phyloP scores from a whole-genome alignment of 495 filamentous ascomycete species.

The Choiromyces venosus region DNA sequence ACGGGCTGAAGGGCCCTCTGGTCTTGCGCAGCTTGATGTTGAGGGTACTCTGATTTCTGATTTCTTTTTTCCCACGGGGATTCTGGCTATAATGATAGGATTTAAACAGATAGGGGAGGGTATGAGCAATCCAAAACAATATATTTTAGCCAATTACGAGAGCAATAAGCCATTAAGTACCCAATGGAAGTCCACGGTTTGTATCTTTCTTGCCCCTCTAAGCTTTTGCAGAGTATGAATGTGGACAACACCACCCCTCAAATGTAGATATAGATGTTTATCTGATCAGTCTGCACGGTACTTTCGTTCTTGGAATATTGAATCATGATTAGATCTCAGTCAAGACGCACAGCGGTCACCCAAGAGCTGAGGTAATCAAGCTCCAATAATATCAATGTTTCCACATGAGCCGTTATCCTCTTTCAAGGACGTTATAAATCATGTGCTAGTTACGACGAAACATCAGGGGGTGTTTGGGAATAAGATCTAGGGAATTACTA shows the following conservation, averaged over 20 bases:
- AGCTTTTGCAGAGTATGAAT: background rate
- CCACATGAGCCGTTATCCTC: background rate
- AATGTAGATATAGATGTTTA: background rate
- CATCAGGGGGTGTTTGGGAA: background rate
- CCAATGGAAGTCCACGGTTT: background rate
- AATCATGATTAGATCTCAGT: background rate
- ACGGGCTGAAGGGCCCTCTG: background rate
- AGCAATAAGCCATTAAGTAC: background rate
- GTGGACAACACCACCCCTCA: background rate
- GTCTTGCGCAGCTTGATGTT: background rate
- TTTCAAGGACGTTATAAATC: background rate
- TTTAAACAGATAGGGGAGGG: background rate
- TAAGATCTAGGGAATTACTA: background rate
- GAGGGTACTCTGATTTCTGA: background rate
- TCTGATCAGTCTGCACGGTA: background rate
- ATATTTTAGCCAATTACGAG: background rate
- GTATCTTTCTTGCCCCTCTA: background rate
- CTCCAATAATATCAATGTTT: background rate
- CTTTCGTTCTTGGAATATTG: background rate
- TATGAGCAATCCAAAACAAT: background rate
- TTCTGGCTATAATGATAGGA: background rate
- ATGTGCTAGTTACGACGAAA: background rate
- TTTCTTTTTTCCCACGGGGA: too few relatives aligned
- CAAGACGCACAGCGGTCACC: background rate
- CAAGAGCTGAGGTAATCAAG: background rate